Base-by-base conservation (phyloP, 805 yeast genomes). In the Starmerella vitae region DNA sequence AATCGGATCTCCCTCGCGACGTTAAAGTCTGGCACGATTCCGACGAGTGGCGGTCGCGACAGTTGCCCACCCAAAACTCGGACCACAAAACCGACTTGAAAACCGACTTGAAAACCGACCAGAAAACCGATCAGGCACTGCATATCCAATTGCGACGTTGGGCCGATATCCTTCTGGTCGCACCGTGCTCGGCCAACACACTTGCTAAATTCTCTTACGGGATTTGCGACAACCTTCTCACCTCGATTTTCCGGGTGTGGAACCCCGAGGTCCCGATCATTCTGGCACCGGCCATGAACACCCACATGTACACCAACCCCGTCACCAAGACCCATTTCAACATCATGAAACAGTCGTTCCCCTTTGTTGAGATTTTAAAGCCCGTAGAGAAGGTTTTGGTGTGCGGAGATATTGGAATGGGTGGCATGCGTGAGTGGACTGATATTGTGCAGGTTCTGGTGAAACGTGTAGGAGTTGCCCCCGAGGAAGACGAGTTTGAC, bases 321-420 rank as follows among this genome's bases (percentile, higher is more conserved):
- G 71, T 84, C 41, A 88, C 97, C 1, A 83, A 79, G 58, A 73
- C 81, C 50, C 96, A 88, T 49, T 64, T 86, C 47, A 65, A 71
- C 37, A 62, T 78, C 24, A 70, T 88, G 27, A 68, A 71, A 28
- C 91, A 83, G 48, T 88, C 79, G 48, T 85, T 82, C 80, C 83
- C 86, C n/a, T 86, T 86, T 81, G 77, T 88, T 37, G 91, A 84
- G 47, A 74, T 88, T 12, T 68, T 91, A 52, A 78, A 75, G 60
- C 98, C 98, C 0, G 84, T 85, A n/a, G 98, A 88, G 56, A 88
- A 88, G 59, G 94, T 88, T 7, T 71, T 81, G 56, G 83, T 82
- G 21, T 84, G 91, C 64, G 97, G 98, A 45, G 97, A 91, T 56
- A 85, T 88, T 41, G 97, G 97, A 12, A 79, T 88, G 85, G 98